These are phyloP conservation scores for Zymoseptoria crescenta DNA, from an alignment of 2,329 filamentous ascomycete genomes.

Conservation along the genomic window DNA sequence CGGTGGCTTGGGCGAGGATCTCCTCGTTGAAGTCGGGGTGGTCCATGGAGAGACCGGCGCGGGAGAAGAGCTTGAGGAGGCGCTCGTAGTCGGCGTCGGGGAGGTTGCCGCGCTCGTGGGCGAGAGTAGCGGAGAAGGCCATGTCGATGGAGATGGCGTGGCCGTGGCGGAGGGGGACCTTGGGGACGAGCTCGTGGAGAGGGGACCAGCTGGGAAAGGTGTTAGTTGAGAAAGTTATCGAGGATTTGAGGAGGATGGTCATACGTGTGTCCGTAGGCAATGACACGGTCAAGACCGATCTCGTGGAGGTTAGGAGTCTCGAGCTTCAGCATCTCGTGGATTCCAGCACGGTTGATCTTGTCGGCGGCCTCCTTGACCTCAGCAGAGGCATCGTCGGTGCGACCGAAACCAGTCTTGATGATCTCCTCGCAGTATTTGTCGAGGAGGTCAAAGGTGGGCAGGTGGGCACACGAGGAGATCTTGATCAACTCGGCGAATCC, in stretches of 20 bases:
- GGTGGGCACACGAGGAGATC: constrained; percentile 63
- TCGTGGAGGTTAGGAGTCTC: constrained; percentile 68
- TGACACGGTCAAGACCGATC: constrained; percentile 63
- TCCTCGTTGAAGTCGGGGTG: constrained; percentile 60
- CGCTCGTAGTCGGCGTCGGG: constrained; percentile 53
- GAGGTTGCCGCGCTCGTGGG: constrained; percentile 55
- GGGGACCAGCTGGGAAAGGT: constrained; percentile 53
- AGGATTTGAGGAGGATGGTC: constrained; percentile 20
- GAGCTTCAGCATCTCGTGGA: constrained; percentile 64
- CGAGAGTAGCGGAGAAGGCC: constrained; percentile 65
- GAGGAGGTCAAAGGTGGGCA: constrained; percentile 57
- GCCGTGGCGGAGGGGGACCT: constrained; percentile 61
- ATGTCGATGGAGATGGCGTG: constrained; percentile 71
- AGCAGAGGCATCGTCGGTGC: constrained; percentile 46
- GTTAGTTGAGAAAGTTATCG: constrained; percentile 5
- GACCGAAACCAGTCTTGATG: constrained; percentile 58
- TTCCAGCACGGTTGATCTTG: constrained; percentile 60
- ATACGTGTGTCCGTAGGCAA: constrained; percentile 64
- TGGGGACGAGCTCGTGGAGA: constrained; percentile 61
- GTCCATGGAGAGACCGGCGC: constrained; percentile 64
- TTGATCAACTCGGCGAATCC: constrained; percentile 71
- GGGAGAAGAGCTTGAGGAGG: constrained; percentile 59
- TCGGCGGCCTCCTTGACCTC: constrained; percentile 57
- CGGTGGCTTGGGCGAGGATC: constrained; percentile 57
- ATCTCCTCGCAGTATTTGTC: constrained; percentile 63